These are phyloP conservation scores for Sequoia sempervirens DNA, from an alignment of 75 land plant genomes.

Conservation along the genomic window DNA sequence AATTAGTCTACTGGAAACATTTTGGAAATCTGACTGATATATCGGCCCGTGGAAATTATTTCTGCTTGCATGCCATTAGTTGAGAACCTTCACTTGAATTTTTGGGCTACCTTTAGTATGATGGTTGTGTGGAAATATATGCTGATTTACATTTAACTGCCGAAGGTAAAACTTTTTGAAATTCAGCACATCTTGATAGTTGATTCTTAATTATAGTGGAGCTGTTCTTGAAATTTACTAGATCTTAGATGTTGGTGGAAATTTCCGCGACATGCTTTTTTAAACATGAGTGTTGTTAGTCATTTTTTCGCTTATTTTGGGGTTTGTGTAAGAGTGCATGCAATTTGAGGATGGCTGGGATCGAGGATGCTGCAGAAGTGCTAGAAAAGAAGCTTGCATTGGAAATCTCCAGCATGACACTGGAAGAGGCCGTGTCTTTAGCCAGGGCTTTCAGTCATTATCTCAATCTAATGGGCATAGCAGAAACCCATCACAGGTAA, in stretches of 20 bases:
- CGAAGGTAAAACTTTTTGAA: too few relatives aligned
- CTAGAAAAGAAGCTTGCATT: conserved; percentile 74
- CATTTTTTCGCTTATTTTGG: background rate
- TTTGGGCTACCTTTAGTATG: too few relatives aligned
- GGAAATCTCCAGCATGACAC: conserved; percentile 69
- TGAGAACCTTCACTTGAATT: too few relatives aligned
- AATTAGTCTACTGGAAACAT: background rate
- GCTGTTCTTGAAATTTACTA: too few relatives aligned
- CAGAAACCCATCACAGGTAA: conserved; percentile 94
- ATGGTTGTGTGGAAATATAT: background rate
- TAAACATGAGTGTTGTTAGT: background rate
- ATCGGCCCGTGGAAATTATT: background rate
- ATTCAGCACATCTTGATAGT: too few relatives aligned
- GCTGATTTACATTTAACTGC: background rate
- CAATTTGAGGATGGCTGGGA: conserved; percentile 73
- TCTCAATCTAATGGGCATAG: conserved; percentile 91
- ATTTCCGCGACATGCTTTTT: background rate
- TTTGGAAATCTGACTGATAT: background rate
- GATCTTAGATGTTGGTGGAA: background rate
- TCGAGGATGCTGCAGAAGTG: conserved; percentile 71
- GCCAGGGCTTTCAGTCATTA: conserved; percentile 93
- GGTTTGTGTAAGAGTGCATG: conserved; percentile 55
- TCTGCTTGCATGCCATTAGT: background rate
- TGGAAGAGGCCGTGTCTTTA: conserved; percentile 74
- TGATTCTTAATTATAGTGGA: too few relatives aligned